These are phyloP conservation scores for Creolimax fragrantissima DNA, from an alignment of 78 protist genomes.

Conservation along the genomic window DNA sequence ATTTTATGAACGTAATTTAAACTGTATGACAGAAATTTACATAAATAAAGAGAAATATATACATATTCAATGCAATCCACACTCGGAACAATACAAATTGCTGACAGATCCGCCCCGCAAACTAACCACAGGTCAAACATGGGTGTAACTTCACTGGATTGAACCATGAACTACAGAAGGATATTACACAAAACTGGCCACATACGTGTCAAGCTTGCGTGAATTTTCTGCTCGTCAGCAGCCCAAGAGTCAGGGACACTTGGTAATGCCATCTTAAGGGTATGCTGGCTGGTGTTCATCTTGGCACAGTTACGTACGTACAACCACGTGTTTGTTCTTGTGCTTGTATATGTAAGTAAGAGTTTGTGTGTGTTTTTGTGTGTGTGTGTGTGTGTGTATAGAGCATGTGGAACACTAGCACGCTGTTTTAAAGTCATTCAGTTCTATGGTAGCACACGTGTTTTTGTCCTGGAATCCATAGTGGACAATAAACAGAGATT, in stretches of 20 bases:
- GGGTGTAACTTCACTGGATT: neutral
- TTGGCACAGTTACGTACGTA: neutral
- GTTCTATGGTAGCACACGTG: neutral
- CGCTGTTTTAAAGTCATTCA: neutral
- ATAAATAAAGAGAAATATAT: too few species aligned
- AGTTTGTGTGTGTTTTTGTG: neutral
- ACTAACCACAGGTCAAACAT: too few species aligned
- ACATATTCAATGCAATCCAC: too few species aligned
- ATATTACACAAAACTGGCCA: neutral
- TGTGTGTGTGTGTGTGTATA: neutral
- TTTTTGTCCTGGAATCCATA: neutral
- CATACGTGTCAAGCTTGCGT: neutral
- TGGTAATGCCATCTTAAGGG: too few species aligned
- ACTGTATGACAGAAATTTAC: too few species aligned
- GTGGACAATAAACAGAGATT: neutral
- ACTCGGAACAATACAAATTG: too few species aligned
- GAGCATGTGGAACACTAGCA: neutral
- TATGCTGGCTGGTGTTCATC: too few species aligned
- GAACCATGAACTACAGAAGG: neutral
- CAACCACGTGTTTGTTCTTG: neutral
- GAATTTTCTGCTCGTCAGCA: neutral
- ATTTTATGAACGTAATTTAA: too few species aligned
- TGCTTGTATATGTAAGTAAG: neutral
- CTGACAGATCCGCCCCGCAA: too few species aligned
- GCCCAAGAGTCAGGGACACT: neutral